A percentile compares a stretch with the other conserved stretches of the same genome.
phyloP scores from a whole-genome alignment of 768 basidiomycete species.

The Amanita polypyramis region DNA sequence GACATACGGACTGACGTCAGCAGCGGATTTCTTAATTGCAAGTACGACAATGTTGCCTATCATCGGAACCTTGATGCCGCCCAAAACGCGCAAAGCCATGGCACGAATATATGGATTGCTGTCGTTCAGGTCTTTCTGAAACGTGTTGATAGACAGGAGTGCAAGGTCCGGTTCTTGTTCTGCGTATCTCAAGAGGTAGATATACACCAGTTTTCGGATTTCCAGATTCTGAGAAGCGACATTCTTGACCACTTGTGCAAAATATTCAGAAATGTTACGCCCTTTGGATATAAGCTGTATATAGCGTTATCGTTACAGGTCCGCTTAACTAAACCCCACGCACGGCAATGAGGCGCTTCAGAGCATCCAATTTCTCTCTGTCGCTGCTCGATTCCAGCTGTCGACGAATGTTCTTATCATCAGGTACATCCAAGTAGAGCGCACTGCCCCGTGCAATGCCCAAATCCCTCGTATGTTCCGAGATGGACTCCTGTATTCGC shows the following conservation, averaged over 20 bases:
- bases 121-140: slow-evolving; percentile 93
- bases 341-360: slow-evolving; percentile 92
- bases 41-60: slow-evolving; percentile 79
- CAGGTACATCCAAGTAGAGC: slow-evolving; percentile 55
- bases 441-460: slow-evolving; percentile 44
- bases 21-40: slow-evolving; percentile 86
- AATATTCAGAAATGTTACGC: slow-evolving; percentile 85
- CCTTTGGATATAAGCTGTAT: slow-evolving; percentile 86
- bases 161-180: slow-evolving; percentile 91
- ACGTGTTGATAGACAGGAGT: slow-evolving; percentile 93
- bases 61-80: slow-evolving; percentile 84
- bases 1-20: slow-evolving; percentile 90
- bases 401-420: slow-evolving; percentile 76
- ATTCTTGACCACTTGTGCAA: slow-evolving; percentile 95
- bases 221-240: slow-evolving; percentile 90
- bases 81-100: slow-evolving; percentile 90
- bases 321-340: slow-evolving; percentile 19
- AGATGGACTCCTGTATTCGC: slow-evolving; percentile 76
- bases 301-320: neutral
- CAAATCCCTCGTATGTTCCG: slow-evolving; percentile 72
- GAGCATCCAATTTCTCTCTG: slow-evolving; percentile 85
- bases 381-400: slow-evolving; percentile 87
- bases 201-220: slow-evolving; percentile 94
- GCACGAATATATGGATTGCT: slow-evolving; percentile 89
- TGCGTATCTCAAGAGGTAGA: slow-evolving; percentile 92